Evolutionary conservation across 2,329 filamentous ascomycete genomes (phyloP).

Genomic region (Aureobasidium namibiae): DNA sequence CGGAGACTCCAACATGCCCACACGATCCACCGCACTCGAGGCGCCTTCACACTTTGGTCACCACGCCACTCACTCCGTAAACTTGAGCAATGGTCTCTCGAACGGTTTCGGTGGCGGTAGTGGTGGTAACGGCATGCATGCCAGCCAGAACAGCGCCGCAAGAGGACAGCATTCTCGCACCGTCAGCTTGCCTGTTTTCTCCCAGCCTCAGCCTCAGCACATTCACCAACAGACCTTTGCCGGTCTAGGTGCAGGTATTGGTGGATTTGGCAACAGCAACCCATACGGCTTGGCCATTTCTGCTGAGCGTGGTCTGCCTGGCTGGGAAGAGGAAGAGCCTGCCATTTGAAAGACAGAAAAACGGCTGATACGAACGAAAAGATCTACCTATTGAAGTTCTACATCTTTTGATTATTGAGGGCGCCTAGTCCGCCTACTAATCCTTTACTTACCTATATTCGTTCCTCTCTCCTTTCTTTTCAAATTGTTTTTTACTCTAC

Average conservation of each 20-base stretch:
- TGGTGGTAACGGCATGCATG: slow-evolving; percentile 9
- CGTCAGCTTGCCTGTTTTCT: slow-evolving; percentile 74
- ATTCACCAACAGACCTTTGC: slow-evolving; percentile 43
- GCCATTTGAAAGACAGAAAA: slow-evolving; percentile 3
- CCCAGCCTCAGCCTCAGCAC: slow-evolving; percentile 35
- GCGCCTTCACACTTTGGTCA: slow-evolving; percentile 39
- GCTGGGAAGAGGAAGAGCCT: slow-evolving; percentile 21
- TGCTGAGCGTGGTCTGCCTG: slow-evolving; percentile 49
- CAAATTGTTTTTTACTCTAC: not conserved
- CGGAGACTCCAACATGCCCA: slow-evolving; percentile 44
- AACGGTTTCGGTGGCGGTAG: slow-evolving; percentile 16
- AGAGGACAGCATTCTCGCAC: slow-evolving; percentile 64
- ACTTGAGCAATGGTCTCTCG: slow-evolving; percentile 39
- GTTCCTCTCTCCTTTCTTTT: not conserved
- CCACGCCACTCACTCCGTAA: slow-evolving; percentile 45
- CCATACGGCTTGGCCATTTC: slow-evolving; percentile 48
- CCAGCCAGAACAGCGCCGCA: slow-evolving; percentile 12
- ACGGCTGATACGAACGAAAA: not conserved
- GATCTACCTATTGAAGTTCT: not conserved
- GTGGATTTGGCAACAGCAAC: slow-evolving; percentile 39
- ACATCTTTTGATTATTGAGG: not conserved
- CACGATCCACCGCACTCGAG: slow-evolving; percentile 25
- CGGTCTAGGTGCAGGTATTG: slow-evolving; percentile 50
- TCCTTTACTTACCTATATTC: slow-evolving; percentile 2
- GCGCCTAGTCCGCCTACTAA: slow-evolving; percentile 3